These are phyloP conservation scores for Miamiensis avidus DNA, from an alignment of 169 alveolate genomes.

Conservation along the genomic window DNA sequence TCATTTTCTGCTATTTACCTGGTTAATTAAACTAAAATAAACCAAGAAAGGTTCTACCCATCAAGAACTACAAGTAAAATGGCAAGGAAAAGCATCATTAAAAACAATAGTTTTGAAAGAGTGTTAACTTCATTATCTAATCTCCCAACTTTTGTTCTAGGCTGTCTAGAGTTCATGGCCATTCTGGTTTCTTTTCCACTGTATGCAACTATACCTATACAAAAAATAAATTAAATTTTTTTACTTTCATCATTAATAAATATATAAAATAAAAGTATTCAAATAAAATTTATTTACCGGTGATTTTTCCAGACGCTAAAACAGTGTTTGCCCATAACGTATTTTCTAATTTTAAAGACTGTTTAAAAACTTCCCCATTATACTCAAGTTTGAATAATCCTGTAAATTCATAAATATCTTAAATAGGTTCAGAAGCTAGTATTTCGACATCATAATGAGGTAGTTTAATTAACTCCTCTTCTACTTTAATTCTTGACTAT, in stretches of 20 bases:
- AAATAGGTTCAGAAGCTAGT: conserved; percentile 32
- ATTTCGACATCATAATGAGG: conserved; percentile 19
- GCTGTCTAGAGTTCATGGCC: conserved; percentile 79
- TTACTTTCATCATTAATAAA: too few relatives aligned
- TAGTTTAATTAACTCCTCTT: conserved; percentile 10
- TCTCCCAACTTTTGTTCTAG: conserved; percentile 79
- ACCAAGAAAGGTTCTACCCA: conserved; percentile 57
- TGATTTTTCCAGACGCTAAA: conserved; percentile 92
- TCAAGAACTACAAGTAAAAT: conserved; percentile 76
- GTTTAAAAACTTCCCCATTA: conserved; percentile 35
- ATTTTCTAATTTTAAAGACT: conserved; percentile 85
- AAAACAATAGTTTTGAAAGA: conserved; percentile 61
- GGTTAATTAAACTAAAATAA: conserved; percentile 35
- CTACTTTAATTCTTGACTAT: conserved; percentile 24
- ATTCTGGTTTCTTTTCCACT: conserved; percentile 95
- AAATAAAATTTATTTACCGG: conserved; percentile 48
- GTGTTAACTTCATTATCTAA: conserved; percentile 77
- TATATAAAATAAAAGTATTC: too few relatives aligned
- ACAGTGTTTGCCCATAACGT: conserved; percentile 96
- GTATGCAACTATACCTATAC: conserved; percentile 86
- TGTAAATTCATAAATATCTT: conserved; percentile 42
- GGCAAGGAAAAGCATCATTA: conserved; percentile 63
- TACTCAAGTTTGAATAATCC: conserved; percentile 39
- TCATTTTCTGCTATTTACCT: conserved; percentile 39
- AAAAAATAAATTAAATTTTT: conserved; percentile 15